Evolutionary conservation across 225 moss, liverwort and hornwort species (phyloP), one percentile per base, ranked within the genome.

Genomic region (Bryum argenteum): DNA sequence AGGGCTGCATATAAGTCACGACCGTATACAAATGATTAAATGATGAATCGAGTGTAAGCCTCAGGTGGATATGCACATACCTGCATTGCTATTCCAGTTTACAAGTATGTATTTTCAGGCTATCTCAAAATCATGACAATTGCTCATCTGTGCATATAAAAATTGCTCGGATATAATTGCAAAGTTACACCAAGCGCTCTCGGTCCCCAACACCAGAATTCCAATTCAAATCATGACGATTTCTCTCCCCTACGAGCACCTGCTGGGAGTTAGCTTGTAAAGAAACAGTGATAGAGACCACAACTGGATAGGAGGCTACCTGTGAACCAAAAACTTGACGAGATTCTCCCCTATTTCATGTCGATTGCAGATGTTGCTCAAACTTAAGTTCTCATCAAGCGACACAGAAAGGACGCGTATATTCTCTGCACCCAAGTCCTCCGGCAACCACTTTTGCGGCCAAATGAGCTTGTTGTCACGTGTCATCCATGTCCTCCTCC

Each of bases 401-500:
- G 72, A 67, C 10, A 81, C 48, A 21, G 73, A 77, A 11, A 77
- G 69, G 58, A 81, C 68, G 18, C 63, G 58, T 33, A 81, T 42
- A n/a, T 33, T 33, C 7, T 73, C 14, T 22, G 11, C 64, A 52
- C 0, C 18, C 23, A 81, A 54, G 73, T 81, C 77, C 10, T 68
- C 44, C 6, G 77, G 81, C 52, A 81, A 22, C 81, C 81, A 77
- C 42, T 16, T 58, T 28, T 68, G 47, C 53, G 77, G 77, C 81
- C 81, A 81, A 28, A 72, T 12, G 0, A 62, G 11, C 60, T 22
- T 44, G 4, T 72, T 73, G 17, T 64, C 69, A 9, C 77, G 57
- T 13, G 72, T 72, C 69, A 63, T 52, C 81, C 81, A 81, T 23
- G 81, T 65, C 37, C 47, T 22, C 17, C 8, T 77, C 72, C 68